These are phyloP conservation scores for Naegleria fowleri DNA, from an alignment of 208 protist genomes.

Conservation along the genomic window DNA sequence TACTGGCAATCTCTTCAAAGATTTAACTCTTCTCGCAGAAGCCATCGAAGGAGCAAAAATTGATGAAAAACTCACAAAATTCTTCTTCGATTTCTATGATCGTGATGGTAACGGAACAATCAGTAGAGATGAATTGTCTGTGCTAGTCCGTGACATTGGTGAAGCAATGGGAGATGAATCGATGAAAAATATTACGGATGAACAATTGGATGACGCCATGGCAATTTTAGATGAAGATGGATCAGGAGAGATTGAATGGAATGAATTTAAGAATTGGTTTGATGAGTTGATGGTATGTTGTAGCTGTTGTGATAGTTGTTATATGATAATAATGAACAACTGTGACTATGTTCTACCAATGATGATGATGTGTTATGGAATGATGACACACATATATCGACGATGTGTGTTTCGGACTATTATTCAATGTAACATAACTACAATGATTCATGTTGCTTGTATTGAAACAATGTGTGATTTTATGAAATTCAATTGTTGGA, in stretches of 20 bases:
- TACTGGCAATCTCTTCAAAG: background rate
- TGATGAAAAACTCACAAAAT: background rate
- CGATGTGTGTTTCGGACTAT: too few species aligned
- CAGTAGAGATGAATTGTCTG: background rate
- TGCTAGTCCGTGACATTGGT: background rate
- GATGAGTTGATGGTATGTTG: background rate
- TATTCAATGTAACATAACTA: too few species aligned
- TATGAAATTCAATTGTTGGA: too few species aligned
- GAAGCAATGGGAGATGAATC: background rate
- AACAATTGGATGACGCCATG: background rate
- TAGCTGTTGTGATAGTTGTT: too few species aligned
- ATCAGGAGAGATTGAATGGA: background rate
- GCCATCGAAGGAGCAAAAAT: background rate
- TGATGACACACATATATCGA: too few species aligned
- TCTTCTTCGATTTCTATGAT: background rate
- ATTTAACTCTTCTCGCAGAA: background rate
- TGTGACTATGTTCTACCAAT: too few species aligned
- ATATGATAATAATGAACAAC: too few species aligned
- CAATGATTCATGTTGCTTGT: too few species aligned
- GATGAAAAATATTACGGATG: background rate
- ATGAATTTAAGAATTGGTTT: slow-evolving; percentile 5
- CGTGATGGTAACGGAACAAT: background rate
- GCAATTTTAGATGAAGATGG: background rate
- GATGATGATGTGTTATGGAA: too few species aligned
- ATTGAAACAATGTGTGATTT: too few species aligned